Evolutionary conservation across 208 protist species (phyloP), one percentile per base, ranked within the genome.

Genomic region (Trypanosoma avium): DNA sequence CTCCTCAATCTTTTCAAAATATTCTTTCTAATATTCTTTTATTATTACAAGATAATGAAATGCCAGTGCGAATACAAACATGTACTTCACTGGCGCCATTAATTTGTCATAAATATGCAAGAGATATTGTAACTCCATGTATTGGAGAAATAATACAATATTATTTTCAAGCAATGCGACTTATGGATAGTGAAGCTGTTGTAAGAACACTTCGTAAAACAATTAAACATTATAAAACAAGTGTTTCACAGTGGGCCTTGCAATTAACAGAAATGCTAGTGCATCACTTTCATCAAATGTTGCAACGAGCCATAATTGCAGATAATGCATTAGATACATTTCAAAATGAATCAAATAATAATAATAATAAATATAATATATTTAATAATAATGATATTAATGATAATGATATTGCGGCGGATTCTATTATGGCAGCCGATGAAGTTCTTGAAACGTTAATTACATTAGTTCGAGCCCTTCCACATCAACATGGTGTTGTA

Each of bases 121-220:
- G 75, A 6, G 77, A 88, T 30, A 76, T 97, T 27, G 61, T 98
- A 13, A 78, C 77, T 40, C 92, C 93, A 22, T 84, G 90, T 55
- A 86, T 98, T 29, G 82, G 82, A 48, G 73, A 96, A 32, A 49
- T 98, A 13, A 81, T 98, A 5, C 80, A 97, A 29, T 75, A 93
- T 46, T 97, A 96, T 72, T 97, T 98, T 48, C 58, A 79, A 27
- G 73, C 97, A 0, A 95, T 97, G 83, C 77, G 76, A 7, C 65
- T 97, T 42, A 93, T 97, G 66, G 92, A 97, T 60, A 93, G 88
- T 70, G 94, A 97, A 32, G 82, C 79, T 6, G 79, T 97, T 7
- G 82, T 98, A 21, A 76, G 84, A 24, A 95, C 94, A 22, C 67
- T 98, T 24, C 90, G 90, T 26, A 84, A 84, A 26, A 94, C 95